Conservation (phyloP, 2,329 filamentous ascomycete species). For the Lachnellula suecica region DNA sequence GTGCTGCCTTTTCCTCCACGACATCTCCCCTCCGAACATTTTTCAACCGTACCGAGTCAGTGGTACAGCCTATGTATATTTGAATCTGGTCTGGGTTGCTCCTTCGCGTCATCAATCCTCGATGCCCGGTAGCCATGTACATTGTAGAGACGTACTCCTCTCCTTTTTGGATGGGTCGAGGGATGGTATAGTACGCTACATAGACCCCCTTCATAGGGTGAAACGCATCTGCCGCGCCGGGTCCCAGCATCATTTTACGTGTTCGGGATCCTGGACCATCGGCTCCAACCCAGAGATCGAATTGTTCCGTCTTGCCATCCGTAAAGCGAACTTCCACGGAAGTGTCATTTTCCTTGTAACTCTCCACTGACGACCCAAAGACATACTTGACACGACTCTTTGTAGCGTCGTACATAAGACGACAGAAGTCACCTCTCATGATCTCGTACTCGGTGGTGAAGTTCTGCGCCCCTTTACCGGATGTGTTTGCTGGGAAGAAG, state of each 20-base stretch:
- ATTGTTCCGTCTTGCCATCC: conserved; percentile 20
- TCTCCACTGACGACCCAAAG: conserved; percentile 31
- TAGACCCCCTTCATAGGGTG: conserved; percentile 26
- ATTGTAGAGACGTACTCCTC: conserved; percentile 38
- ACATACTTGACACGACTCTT: conserved; percentile 29
- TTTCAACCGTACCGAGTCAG: conserved; percentile 28
- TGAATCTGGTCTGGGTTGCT: conserved; percentile 37
- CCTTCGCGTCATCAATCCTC: conserved; percentile 41
- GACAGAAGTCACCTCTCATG: conserved; percentile 41
- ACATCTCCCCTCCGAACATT: conserved; percentile 27
- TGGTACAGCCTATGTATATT: conserved; percentile 37
- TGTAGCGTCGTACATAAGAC: conserved; percentile 39
- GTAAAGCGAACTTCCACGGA: conserved; percentile 32
- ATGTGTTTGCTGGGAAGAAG: conserved; percentile 37
- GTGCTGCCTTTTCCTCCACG: conserved; percentile 38
- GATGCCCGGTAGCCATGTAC: conserved; percentile 36
- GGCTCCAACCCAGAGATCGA: conserved; percentile 53
- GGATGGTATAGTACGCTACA: conserved; percentile 38
- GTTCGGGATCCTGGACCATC: conserved; percentile 53
- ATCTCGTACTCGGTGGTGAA: conserved; percentile 47
- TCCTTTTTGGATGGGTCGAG: conserved; percentile 27
- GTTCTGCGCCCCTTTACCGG: conserved; percentile 26
- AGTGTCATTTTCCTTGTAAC: conserved; percentile 23
- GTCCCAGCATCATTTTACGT: conserved; percentile 40
- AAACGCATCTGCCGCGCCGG: conserved; percentile 18